A percentile compares a stretch with the other conserved stretches of the same genome.
phyloP scores from a whole-genome alignment of 2,329 filamentous ascomycete species.

The Clarireedia paspali region DNA sequence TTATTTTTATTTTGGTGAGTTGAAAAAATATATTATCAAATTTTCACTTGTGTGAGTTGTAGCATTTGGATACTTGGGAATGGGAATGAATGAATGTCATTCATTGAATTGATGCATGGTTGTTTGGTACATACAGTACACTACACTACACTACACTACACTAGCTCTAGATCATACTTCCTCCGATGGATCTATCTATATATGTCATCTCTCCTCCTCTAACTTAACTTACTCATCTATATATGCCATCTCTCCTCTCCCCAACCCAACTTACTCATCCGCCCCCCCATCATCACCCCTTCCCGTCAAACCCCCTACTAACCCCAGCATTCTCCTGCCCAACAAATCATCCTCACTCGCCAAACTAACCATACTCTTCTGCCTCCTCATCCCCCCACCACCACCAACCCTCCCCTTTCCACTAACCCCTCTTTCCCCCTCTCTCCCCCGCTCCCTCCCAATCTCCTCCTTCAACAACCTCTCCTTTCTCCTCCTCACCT shows the following conservation, averaged over 20 bases:
- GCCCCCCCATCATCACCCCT: slow-evolving; percentile 15
- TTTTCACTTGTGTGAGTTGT: too few species aligned
- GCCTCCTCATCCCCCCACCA: slow-evolving; percentile 32
- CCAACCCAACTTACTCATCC: slow-evolving; percentile 9
- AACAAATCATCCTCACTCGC: slow-evolving; percentile 50
- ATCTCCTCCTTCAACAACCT: slow-evolving; percentile 35
- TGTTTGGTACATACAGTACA: too few species aligned
- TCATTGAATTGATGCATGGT: too few species aligned
- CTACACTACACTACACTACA: too few species aligned
- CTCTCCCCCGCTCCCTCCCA: slow-evolving; percentile 25
- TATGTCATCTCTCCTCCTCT: neutral
- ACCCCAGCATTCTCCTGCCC: slow-evolving; percentile 45
- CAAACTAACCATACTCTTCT: slow-evolving; percentile 43
- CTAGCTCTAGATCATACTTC: too few species aligned
- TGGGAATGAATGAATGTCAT: too few species aligned
- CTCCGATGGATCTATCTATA: slow-evolving; percentile 17
- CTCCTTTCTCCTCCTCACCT: slow-evolving; percentile 6
- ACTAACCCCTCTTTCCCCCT: neutral
- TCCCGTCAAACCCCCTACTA: slow-evolving; percentile 45
- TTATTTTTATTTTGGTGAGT: too few species aligned
- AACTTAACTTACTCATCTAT: too few species aligned
- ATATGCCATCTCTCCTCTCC: neutral
- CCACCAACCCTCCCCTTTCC: slow-evolving; percentile 9
- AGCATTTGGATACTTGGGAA: too few species aligned
- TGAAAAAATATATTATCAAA: too few species aligned